phyloP scores from a whole-genome alignment of 768 basidiomycete genomes.

The Termitomyces sp. region DNA sequence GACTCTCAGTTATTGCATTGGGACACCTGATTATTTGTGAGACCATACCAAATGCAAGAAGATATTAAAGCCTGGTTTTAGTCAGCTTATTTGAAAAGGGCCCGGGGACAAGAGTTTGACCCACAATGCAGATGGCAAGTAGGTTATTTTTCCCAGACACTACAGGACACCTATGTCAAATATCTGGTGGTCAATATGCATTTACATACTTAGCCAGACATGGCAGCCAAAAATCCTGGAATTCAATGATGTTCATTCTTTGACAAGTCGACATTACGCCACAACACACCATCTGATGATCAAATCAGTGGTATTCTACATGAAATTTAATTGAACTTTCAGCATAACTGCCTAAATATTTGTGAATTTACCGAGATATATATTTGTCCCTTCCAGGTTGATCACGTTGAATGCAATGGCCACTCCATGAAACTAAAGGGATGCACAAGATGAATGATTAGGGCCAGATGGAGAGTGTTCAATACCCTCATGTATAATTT shows the following conservation, averaged over 20 bases:
- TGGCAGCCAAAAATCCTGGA: background rate
- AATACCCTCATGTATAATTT: background rate
- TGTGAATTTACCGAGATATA: background rate
- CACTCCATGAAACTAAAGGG: no score
- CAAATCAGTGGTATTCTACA: background rate
- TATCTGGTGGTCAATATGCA: no score
- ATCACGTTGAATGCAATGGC: no score
- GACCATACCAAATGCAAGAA: background rate
- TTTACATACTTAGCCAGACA: background rate
- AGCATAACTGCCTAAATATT: background rate
- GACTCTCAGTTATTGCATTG: background rate
- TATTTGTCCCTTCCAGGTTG: no score
- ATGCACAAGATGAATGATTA: background rate
- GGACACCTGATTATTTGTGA: background rate
- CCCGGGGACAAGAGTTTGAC: background rate
- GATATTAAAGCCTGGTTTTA: background rate
- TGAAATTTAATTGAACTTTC: background rate
- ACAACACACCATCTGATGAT: background rate
- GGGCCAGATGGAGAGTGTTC: slow-evolving; percentile 1
- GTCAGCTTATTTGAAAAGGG: background rate
- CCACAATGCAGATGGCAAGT: background rate
- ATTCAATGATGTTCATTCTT: background rate
- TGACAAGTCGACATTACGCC: background rate
- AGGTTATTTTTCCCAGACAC: background rate
- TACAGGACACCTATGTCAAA: background rate